Conservation (phyloP, 345 rosid genomes). For the Punica granatum region DNA sequence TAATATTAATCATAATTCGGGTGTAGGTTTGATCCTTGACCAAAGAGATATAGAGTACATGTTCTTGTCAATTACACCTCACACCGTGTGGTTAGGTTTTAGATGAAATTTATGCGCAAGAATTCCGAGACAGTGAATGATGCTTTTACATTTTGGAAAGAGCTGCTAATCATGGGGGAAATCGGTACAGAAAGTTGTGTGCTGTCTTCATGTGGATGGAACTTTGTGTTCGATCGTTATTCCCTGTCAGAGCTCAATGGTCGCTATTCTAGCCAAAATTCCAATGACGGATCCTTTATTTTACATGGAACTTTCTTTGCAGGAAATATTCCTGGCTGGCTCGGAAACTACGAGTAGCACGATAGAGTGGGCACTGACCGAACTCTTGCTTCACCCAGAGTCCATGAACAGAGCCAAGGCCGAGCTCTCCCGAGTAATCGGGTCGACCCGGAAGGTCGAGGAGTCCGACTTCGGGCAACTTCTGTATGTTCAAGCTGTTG, state of each 20-base stretch:
- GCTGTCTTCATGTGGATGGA: conserved; percentile 2
- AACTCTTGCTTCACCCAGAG: conserved; percentile 41
- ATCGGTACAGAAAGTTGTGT: background rate
- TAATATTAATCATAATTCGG: no score
- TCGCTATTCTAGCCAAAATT: background rate
- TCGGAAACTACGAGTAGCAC: conserved; percentile 56
- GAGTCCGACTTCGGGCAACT: conserved; percentile 46
- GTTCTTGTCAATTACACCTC: no score
- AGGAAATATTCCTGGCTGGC: conserved; percentile 64
- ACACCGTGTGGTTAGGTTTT: no score
- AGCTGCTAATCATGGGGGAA: background rate
- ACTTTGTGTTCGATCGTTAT: background rate
- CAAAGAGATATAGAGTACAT: no score
- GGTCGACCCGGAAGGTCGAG: conserved; percentile 32
- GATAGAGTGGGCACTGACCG: conserved; percentile 63
- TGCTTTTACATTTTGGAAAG: background rate
- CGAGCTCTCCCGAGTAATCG: conserved; percentile 39
- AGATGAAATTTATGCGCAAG: no score
- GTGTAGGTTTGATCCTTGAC: no score
- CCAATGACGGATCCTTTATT: background rate
- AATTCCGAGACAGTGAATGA: background rate
- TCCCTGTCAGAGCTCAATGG: background rate
- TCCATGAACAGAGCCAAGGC: conserved; percentile 35
- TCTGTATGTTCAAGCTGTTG: conserved; percentile 35
- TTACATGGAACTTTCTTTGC: background rate